Conservation (phyloP, 1,284 basidiomycete species). For the Moesziomyces antarcticus region DNA sequence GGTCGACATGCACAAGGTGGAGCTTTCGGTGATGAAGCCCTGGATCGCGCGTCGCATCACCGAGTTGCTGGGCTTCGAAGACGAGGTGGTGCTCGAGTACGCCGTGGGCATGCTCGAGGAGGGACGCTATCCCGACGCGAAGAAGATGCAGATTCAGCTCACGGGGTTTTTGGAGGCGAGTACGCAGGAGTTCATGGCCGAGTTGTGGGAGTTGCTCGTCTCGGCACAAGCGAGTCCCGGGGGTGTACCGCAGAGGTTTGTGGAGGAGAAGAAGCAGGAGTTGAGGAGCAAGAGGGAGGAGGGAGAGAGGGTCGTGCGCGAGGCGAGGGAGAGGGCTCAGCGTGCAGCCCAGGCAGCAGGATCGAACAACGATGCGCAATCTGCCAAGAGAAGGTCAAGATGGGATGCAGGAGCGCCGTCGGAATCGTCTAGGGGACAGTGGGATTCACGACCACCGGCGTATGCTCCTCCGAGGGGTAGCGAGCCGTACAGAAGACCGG, state of each 20-base stretch:
- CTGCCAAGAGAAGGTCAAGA: conserved; percentile 59
- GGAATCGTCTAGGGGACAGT: neutral
- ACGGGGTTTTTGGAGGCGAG: conserved; percentile 84
- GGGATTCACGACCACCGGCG: conserved; percentile 15
- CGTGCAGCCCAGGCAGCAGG: conserved; percentile 15
- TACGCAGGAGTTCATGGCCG: conserved; percentile 85
- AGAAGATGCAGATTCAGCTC: conserved; percentile 92
- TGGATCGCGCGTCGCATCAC: conserved; percentile 94
- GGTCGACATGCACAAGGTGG: conserved; percentile 96
- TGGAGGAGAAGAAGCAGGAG: conserved; percentile 95
- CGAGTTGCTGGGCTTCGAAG: conserved; percentile 90
- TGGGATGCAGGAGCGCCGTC: conserved; percentile 30
- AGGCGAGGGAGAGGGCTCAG: conserved; percentile 69
- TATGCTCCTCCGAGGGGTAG: conserved; percentile 4
- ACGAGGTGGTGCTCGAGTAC: conserved; percentile 96
- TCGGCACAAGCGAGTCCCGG: conserved; percentile 89
- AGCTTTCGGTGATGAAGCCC: conserved; percentile 78
- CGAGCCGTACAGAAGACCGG: neutral
- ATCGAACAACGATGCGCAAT: conserved; percentile 69
- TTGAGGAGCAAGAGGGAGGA: conserved; percentile 79
- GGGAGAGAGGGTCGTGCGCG: conserved; percentile 77
- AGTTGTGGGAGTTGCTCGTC: conserved; percentile 87
- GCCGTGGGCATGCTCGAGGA: conserved; percentile 92
- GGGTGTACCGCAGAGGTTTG: conserved; percentile 90
- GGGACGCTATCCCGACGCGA: conserved; percentile 86